Conservation (phyloP, 495 filamentous ascomycete species). For the Penicillium egyptiacum region DNA sequence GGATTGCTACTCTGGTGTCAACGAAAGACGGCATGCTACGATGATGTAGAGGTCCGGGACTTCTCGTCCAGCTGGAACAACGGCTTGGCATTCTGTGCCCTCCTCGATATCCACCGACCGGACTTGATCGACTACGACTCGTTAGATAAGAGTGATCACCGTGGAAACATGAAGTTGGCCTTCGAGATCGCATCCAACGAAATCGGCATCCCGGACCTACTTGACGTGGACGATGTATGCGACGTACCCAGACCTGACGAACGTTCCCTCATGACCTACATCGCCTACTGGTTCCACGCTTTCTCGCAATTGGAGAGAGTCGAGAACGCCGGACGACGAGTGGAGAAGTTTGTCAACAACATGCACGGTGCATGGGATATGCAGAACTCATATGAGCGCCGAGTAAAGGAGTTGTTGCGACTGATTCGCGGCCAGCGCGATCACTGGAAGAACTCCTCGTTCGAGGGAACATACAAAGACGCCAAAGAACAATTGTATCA, state of each 20-base stretch:
- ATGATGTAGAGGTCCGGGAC: conserved; percentile 89
- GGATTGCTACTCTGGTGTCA: conserved; percentile 96
- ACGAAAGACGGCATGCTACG: conserved; percentile 96
- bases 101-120: conserved; percentile 94
- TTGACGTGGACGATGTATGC: conserved; percentile 97
- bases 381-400: conserved; percentile 90
- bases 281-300: conserved; percentile 99
- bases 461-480: conserved; percentile 89
- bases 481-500: conserved; percentile 81
- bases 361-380: conserved; percentile 99
- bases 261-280: conserved; percentile 97
- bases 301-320: conserved; percentile 98
- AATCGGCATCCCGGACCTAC: conserved; percentile 92
- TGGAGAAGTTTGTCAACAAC: conserved; percentile 97
- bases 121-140: conserved; percentile 96
- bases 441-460: conserved; percentile 73
- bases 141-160: conserved; percentile 90
- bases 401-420: conserved; percentile 77
- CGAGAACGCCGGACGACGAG: conserved; percentile 91
- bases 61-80: conserved; percentile 97
- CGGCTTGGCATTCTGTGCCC: conserved; percentile 91
- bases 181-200: conserved; percentile 95
- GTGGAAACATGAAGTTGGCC: conserved; percentile 94
- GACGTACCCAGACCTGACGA: conserved; percentile 96
- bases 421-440: conserved; percentile 70